Base-by-base conservation (phyloP, 495 filamentous ascomycete genomes). In the Platismatia glauca region DNA sequence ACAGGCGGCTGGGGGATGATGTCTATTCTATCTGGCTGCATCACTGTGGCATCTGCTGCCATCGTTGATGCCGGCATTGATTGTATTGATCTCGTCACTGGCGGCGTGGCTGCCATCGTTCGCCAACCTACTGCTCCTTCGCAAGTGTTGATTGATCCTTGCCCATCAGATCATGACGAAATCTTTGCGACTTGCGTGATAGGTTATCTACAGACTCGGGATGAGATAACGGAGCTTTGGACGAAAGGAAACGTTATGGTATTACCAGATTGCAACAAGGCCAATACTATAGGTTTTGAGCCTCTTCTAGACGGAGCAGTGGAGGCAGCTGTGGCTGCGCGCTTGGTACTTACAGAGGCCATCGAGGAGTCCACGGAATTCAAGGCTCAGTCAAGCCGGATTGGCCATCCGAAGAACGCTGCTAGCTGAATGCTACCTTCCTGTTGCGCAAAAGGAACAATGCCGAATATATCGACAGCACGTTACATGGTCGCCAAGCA, bases 51-150 rank as follows among this genome's bases (percentile, higher is more conserved):
- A 39, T 91, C 90, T 62, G 95, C 94, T n/a, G 94, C 95, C 9
- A 86, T 98, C 74, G 87, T 87, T 2, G 95, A 98, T 76, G 95
- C 94, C 0, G 91, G 90, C 4, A 96, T 98, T 65, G 94, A 98
- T 70, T 97, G 91, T 72, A 83, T 97, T 38, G 94, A 97, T 72
- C 79, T 95, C 35, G 89, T 96, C 6, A 80, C 88, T 18, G 94
- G 93, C 7, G 94, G 94, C 29, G 88, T 97, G 43, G 91, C 92
- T 20, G 95, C 91, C 13, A 68, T 96, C 24, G 88, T 91, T 27
- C 68, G 62, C 58, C 64, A 70, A 59, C 61, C 64, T 24, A 44
- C 57, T 48, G 53, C 29, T 38, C 46, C 48, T 20, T 4, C 81
- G 4, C 76, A 74, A 55, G 72, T 91, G 50, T 85, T 96, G 56